These are phyloP conservation scores for Epichloe elymi DNA, from an alignment of 2,329 filamentous ascomycete genomes.

Conservation along the genomic window DNA sequence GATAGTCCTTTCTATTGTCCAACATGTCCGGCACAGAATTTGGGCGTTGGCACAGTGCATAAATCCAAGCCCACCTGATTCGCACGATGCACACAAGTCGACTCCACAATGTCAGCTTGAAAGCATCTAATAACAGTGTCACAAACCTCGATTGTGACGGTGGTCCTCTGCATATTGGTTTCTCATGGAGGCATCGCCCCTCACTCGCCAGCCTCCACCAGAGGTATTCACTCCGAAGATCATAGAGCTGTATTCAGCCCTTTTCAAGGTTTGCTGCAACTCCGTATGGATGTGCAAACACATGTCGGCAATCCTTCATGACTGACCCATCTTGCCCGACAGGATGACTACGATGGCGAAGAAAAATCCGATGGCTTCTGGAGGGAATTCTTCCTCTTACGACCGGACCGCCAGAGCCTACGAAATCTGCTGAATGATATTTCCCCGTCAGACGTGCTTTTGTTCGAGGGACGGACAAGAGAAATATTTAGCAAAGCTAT, in stretches of 20 bases:
- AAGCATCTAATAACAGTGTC: not conserved
- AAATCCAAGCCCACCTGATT: not conserved
- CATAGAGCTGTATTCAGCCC: conserved; percentile 70
- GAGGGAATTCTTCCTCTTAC: conserved; percentile 87
- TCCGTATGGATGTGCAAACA: conserved; percentile 12
- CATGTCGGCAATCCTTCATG: conserved; percentile 10
- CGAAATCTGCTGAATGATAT: conserved; percentile 56
- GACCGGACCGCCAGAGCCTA: conserved; percentile 60
- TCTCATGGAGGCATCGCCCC: conserved; percentile 74
- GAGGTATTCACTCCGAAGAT: conserved; percentile 92
- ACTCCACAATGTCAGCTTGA: not conserved
- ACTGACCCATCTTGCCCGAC: conserved; percentile 14
- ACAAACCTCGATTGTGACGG: not conserved
- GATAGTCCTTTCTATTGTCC: too few species aligned
- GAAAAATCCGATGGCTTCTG: conserved; percentile 85
- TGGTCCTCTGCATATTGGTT: conserved; percentile 2
- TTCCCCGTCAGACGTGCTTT: conserved; percentile 60
- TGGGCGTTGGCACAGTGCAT: not conserved
- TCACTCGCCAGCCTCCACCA: conserved; percentile 83
- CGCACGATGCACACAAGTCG: not conserved
- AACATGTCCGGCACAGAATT: too few species aligned
- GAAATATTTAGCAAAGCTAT: conserved; percentile 68
- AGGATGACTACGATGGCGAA: conserved; percentile 48
- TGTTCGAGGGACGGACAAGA: conserved; percentile 63
- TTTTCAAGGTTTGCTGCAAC: conserved; percentile 53